Evolutionary conservation across 2,329 filamentous ascomycete genomes (phyloP), one percentile per base, ranked within the genome.

Genomic region (Cladosporium velox): DNA sequence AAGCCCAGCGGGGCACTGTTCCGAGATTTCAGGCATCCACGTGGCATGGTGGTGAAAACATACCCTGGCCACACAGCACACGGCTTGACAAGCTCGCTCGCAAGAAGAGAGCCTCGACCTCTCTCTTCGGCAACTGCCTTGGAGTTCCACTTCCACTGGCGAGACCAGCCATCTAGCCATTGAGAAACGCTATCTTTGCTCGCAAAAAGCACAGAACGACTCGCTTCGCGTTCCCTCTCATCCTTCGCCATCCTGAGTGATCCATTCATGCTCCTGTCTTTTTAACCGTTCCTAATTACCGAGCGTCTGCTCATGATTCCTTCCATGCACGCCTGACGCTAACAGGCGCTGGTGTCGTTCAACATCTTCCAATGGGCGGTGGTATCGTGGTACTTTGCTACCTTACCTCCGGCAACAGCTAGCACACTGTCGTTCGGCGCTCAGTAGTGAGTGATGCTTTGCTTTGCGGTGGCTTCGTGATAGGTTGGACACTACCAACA

Each of bases 21-120:
- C 52, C 52, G 52, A 55, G 52, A 55, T 34, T 55, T 55, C 52
- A 55, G 30, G 52, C 30, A 30, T 30, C 51, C 52, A 55, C 52
- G 52, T 55, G 52, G 52, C 52, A 55, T 18, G 28, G 15, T 21
- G 41, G 14, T n/a, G 15, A 41, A 18, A 44, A 44, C 12, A 28
- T 54, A 55, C n/a, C 52, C 52, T 34, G 26, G 52, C 30, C 18
- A 32, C 49, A 35, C 34, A 11, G 34, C 30, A 32, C 30, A 32
- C 8, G 51, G 28, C 30, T 54, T 44, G 38, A 44, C 38, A 44
- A 35, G 38, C 41, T 21, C n/a, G 7, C n/a, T 11, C 41, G 14
- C 41, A 11, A 8, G 52, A 26, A 26, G 14, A 54, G 52, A 55
- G 52, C 52, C 52, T 55, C 52, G 28, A 55, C 52, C 41, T 47